Base-by-base conservation (phyloP, 768 basidiomycete species). In the Austroboletus festivus region DNA sequence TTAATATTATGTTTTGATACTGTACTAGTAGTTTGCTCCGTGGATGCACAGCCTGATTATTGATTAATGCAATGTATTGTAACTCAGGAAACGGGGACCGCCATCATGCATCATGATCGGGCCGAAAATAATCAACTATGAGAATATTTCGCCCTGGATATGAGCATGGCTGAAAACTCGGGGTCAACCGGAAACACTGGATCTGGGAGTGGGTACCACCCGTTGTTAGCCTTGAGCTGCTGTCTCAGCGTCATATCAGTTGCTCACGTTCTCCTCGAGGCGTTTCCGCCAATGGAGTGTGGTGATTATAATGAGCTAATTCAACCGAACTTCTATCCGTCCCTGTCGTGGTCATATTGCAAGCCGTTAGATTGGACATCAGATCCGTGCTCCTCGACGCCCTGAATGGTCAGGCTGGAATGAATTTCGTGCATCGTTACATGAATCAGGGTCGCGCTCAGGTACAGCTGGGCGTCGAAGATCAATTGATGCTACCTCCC, bases 381-480 rank as follows among this genome's bases (percentile, higher is more conserved):
- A 52, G 62, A 63, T 63, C 61, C 54, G 41, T 33, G 12, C 31
- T 21, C 5, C 26, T 44, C 41, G 31, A 28, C n/a, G n/a, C 56
- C 60, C 62, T 62, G 60, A 53, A 40, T 33, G 55, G 50, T 51
- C 58, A 44, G 53, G 20, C 22, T 39, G 13, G 50, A 60, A 60
- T 60, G 60, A 61, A 63, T 38, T 38, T 40, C 55, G 53, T 48
- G 40, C 47, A 43, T 8, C 10, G 16, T 23, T 39, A 43, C 51
- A 59, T 64, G 53, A 59, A 52, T 56, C 62, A 62, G 61, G 62
- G 62, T 56, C 62, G 45, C 20, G 18, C 18, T 52, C 62, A 53
- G 59, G 56, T 54, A 59, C 59, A 23, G n/a, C 21, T 33, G 16
- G 35, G 22, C 20, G 33, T 20, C 39, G 44, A 52, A 52, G 52